phyloP scores from a whole-genome alignment of 345 rosid genomes.

The Populus ilicifolia region DNA sequence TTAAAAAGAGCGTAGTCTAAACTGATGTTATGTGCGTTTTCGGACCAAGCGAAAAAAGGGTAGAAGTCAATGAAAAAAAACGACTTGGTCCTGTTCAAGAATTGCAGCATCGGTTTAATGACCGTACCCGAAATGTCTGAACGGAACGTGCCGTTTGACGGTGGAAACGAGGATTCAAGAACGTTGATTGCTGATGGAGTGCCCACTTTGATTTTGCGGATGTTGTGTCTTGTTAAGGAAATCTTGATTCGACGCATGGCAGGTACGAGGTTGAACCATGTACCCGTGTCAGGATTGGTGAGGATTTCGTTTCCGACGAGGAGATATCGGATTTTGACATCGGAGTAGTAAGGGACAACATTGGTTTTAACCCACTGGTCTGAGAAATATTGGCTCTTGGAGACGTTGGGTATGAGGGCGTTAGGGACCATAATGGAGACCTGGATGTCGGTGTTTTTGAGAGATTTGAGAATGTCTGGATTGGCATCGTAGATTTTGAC shows the following conservation, averaged over 20 bases:
- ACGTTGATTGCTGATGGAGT: constrained; percentile 73
- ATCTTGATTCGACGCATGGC: constrained; percentile 70
- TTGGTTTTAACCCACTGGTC: constrained; percentile 62
- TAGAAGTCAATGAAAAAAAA: constrained; percentile 78
- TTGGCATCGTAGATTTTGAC: constrained; percentile 78
- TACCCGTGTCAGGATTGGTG: constrained; percentile 32
- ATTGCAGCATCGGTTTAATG: constrained; percentile 72
- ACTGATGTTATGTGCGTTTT: constrained; percentile 46
- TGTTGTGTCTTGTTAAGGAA: constrained; percentile 37
- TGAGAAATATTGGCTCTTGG: constrained; percentile 38
- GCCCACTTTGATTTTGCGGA: constrained; percentile 67
- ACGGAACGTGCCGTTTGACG: constrained; percentile 78
- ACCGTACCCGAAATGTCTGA: constrained; percentile 51
- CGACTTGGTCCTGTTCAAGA: constrained; percentile 81
- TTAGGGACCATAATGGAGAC: constrained; percentile 73
- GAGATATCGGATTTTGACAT: constrained; percentile 75
- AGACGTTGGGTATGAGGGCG: constrained; percentile 44
- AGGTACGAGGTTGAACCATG: constrained; percentile 61
- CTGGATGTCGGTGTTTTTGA: constrained; percentile 47
- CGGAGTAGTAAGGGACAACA: constrained; percentile 49
- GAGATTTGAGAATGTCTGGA: constrained; percentile 55
- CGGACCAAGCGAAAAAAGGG: constrained; percentile 75
- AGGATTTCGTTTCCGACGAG: constrained; percentile 90
- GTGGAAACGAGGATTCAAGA: constrained; percentile 67
- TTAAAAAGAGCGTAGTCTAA: constrained; percentile 66